These are phyloP conservation scores for Sclerotinia minor DNA, from an alignment of 2,329 filamentous ascomycete species.

Conservation along the genomic window DNA sequence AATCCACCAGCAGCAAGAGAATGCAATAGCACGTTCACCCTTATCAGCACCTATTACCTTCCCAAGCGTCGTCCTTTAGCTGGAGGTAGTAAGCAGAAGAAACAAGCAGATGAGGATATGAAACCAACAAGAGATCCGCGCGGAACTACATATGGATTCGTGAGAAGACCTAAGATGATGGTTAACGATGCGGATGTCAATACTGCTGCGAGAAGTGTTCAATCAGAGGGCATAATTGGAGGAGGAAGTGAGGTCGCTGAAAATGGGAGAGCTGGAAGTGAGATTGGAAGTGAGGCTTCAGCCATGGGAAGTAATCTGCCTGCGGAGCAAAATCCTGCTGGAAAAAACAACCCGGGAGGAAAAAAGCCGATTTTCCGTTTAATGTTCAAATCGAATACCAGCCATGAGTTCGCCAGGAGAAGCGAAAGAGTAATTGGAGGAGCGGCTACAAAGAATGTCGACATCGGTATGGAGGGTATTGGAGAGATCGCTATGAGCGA, in stretches of 20 bases:
- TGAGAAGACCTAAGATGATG: not conserved
- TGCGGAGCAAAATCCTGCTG: not conserved
- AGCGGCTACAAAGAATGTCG: not conserved
- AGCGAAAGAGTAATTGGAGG: slow-evolving; percentile 3
- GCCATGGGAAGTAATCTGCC: not conserved
- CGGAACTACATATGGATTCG: slow-evolving; percentile 2
- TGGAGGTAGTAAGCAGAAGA: not conserved
- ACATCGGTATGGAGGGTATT: not conserved
- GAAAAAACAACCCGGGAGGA: too few species aligned
- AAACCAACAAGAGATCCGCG: not conserved
- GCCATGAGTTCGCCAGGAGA: not conserved
- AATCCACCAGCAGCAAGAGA: not conserved
- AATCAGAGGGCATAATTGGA: not conserved
- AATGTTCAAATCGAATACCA: not conserved
- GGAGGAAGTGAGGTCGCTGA: not conserved
- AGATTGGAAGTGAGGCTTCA: too few species aligned
- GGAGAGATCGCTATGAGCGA: too few species aligned
- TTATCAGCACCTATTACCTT: not conserved
- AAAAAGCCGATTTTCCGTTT: not conserved
- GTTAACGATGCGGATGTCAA: too few species aligned
- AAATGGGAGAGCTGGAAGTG: too few species aligned
- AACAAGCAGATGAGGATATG: not conserved
- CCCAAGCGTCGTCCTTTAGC: not conserved
- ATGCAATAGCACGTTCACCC: not conserved
- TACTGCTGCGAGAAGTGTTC: not conserved